Evolutionary conservation across 108 stramenopile genomes (phyloP), one percentile per base, ranked within the genome.

Genomic region (Thalassiosira profunda): DNA sequence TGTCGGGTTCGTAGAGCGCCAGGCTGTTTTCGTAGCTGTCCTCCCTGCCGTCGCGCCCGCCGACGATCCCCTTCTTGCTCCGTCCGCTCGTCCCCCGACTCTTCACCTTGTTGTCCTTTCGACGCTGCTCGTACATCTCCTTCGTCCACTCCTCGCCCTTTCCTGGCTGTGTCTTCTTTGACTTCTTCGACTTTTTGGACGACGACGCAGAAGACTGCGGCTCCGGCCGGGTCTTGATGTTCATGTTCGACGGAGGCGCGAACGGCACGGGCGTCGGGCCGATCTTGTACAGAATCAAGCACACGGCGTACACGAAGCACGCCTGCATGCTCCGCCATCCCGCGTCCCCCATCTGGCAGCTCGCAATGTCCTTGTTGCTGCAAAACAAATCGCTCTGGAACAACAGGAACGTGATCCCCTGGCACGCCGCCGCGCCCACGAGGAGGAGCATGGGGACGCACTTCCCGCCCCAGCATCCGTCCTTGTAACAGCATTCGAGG

Each of bases 51-150:
- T n/a, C n/a, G n/a, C n/a, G n/a, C n/a, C n/a, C n/a, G n/a, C n/a
- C n/a, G n/a, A n/a, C n/a, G n/a, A 76, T 68, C 37, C 68, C 67
- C 43, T 68, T 59, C 51, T 76, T 76, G 30, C 53, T 68, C 37
- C 75, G 49, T 45, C 75, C 75, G 58, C 75, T 76, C 3, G 63
- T 61, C 20, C 75, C 75, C 52, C 61, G 33, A 56, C 67, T 40
- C 34, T 76, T 76, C 18, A 63, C 41, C 58, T 68, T 76, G 44
- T 76, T 76, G 15, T 68, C 75, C 33, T 63, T 76, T 9, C 75
- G 58, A 44, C 75, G 30, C 45, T 63, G 41, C 25, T 58, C 75
- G 48, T 76, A 76, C 58, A 62, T 62, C 49, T 76, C 75, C 34
- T 41, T 76, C 25, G 67, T 68, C 18, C 45, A 67, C 3, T 41